These are phyloP conservation scores for Taiozyma sp. DNA, from an alignment of 1,139 yeast genomes.

Conservation along the genomic window DNA sequence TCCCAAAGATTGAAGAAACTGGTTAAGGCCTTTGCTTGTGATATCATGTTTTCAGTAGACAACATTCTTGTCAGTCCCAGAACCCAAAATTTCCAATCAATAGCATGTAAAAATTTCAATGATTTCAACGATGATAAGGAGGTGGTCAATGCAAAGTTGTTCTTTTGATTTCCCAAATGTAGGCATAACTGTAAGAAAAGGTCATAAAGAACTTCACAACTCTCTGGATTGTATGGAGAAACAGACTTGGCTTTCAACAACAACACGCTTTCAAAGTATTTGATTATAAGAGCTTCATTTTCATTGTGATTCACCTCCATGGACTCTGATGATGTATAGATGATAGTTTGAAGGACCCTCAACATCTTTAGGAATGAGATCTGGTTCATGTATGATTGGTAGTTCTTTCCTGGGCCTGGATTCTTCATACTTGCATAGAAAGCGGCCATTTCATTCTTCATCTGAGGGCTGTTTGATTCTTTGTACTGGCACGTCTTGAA, in stretches of 20 bases:
- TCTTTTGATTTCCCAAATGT: slow-evolving; percentile 6
- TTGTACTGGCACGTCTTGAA: slow-evolving; percentile 13
- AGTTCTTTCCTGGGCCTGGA: slow-evolving; percentile 10
- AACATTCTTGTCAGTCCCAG: slow-evolving; percentile 55
- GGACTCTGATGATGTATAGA: slow-evolving; percentile 8
- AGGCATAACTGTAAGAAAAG: slow-evolving; percentile 13
- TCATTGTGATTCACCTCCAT: neutral
- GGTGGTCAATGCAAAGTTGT: neutral
- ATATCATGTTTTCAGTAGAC: slow-evolving; percentile 55
- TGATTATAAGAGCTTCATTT: slow-evolving; percentile 2
- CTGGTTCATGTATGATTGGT: slow-evolving; percentile 25
- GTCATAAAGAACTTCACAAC: slow-evolving; percentile 45
- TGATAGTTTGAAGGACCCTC: slow-evolving; percentile 28
- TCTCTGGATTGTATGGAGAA: slow-evolving; percentile 33
- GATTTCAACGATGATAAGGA: neutral
- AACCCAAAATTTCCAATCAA: slow-evolving; percentile 80
- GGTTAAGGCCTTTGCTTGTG: slow-evolving; percentile 57
- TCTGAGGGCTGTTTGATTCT: slow-evolving; percentile 5
- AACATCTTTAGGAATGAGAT: slow-evolving; percentile 29
- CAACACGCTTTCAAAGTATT: slow-evolving; percentile 29
- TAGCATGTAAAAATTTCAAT: slow-evolving; percentile 12
- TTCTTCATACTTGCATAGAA: slow-evolving; percentile 6
- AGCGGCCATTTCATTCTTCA: slow-evolving; percentile 9
- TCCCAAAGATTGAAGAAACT: slow-evolving; percentile 74
- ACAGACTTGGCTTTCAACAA: slow-evolving; percentile 30